These are phyloP conservation scores for Tolypocladium pustulatum DNA, from an alignment of 2,329 filamentous ascomycete genomes.

Conservation along the genomic window DNA sequence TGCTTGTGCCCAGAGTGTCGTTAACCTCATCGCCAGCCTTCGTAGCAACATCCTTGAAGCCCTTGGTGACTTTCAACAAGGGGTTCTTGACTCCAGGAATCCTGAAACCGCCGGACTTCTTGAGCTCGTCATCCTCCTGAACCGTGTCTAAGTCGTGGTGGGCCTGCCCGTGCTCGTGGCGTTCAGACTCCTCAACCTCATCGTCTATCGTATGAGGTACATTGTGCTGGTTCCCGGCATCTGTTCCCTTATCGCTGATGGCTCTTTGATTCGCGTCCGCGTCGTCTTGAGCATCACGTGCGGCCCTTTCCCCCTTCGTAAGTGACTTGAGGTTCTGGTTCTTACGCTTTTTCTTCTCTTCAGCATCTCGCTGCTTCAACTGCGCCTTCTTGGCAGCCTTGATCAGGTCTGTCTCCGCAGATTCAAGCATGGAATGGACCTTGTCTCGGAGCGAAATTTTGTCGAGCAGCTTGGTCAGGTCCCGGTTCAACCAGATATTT, in stretches of 20 bases:
- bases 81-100: conserved; percentile 23
- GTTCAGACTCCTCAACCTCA: conserved; percentile 28
- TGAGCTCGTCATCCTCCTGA: conserved; percentile 10
- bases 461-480: conserved; percentile 71
- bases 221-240: conserved; percentile 40
- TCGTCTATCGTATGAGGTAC: conserved; percentile 41
- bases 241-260: conserved; percentile 34
- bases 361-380: conserved; percentile 53
- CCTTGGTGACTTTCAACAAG: conserved; percentile 36
- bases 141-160: not conserved
- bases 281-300: conserved; percentile 37
- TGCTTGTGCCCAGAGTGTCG: conserved; percentile 40
- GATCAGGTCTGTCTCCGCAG: conserved; percentile 77
- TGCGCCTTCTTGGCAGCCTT: conserved; percentile 69
- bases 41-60: conserved; percentile 31
- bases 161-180: conserved; percentile 3
- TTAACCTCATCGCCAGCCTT: conserved; percentile 41
- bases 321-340: conserved; percentile 35
- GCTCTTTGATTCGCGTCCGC: conserved; percentile 40
- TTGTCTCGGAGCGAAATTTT: conserved; percentile 70
- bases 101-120: conserved; percentile 14
- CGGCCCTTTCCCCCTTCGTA: conserved; percentile 38
- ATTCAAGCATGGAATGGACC: conserved; percentile 63
- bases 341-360: conserved; percentile 54
- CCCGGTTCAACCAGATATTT: conserved; percentile 93